A percentile compares a stretch with the other conserved stretches of the same genome.
phyloP scores from a whole-genome alignment of 768 basidiomycete genomes.

The Leccinum variicolor region DNA sequence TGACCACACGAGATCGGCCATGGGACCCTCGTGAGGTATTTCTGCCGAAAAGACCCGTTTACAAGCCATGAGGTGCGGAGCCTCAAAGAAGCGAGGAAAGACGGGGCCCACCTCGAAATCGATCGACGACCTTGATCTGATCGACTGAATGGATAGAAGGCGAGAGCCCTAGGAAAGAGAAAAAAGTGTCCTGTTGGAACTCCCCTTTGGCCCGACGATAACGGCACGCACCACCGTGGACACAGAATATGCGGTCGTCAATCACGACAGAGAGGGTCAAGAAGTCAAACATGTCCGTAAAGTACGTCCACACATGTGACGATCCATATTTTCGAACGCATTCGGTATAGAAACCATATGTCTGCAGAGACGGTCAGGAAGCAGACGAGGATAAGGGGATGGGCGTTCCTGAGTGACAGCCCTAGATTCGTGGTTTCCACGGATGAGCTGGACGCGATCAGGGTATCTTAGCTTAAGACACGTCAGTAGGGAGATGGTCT shows the following conservation, averaged over 20 bases:
- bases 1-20: constrained; percentile 99
- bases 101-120: constrained; percentile 76
- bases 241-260: constrained; percentile 98
- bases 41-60: constrained; percentile 45
- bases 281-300: constrained; percentile 99
- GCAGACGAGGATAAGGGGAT: background rate
- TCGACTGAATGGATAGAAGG: constrained; percentile 99
- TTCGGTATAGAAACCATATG: constrained; percentile 98
- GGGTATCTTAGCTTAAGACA: constrained; percentile 97
- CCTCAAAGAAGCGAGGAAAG: constrained; percentile 20
- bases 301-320: constrained; percentile 97
- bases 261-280: constrained; percentile 96
- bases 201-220: background rate
- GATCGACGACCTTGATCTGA: constrained; percentile 98
- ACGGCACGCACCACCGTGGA: constrained; percentile 78
- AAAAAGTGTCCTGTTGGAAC: constrained; percentile 1
- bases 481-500: constrained; percentile 95
- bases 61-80: constrained; percentile 21
- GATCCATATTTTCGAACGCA: constrained; percentile 97
- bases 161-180: constrained; percentile 64
- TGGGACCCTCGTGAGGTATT: constrained; percentile 98
- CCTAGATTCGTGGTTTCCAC: constrained; percentile 97
- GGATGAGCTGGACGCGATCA: constrained; percentile 91
- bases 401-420: constrained; percentile 92
- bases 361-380: constrained; percentile 47